Conservation (phyloP, 495 filamentous ascomycete species). For the Podospora sp. region DNA sequence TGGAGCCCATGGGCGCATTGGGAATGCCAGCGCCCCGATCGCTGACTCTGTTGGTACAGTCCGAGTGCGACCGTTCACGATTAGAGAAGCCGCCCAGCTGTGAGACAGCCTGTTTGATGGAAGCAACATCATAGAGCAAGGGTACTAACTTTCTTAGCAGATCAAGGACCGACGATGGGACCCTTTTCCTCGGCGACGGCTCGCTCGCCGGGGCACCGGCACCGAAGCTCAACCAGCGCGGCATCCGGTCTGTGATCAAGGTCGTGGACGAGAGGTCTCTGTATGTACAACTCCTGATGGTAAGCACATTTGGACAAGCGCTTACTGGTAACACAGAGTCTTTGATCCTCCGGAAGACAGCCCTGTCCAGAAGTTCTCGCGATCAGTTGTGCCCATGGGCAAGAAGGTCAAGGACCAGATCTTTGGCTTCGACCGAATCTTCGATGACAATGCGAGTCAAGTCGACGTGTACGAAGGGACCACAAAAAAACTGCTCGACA, state of each 20-base stretch:
- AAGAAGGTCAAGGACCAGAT: slow-evolving; percentile 98
- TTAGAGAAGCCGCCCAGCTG: slow-evolving; percentile 70
- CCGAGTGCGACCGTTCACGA: slow-evolving; percentile 92
- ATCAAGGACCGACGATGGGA: slow-evolving; percentile 80
- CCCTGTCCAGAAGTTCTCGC: slow-evolving; percentile 87
- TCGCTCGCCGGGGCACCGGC: slow-evolving; percentile 82
- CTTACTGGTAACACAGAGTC: slow-evolving; percentile 58
- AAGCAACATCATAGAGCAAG: no score
- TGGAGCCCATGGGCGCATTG: slow-evolving; percentile 15
- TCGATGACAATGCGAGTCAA: slow-evolving; percentile 93
- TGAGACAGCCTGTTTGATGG: slow-evolving; percentile 35
- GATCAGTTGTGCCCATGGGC: slow-evolving; percentile 74
- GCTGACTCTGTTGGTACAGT: slow-evolving; percentile 53
- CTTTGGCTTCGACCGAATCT: slow-evolving; percentile 94
- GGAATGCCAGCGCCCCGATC: background rate
- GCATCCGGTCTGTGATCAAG: slow-evolving; percentile 88
- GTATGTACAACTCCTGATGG: slow-evolving; percentile 56
- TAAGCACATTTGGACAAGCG: background rate
- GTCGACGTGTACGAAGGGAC: slow-evolving; percentile 96
- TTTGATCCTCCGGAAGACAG: slow-evolving; percentile 98
- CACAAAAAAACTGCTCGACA: slow-evolving; percentile 85
- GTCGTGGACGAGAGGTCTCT: slow-evolving; percentile 95
- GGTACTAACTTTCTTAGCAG: slow-evolving; percentile 37
- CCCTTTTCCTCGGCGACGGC: slow-evolving; percentile 91
- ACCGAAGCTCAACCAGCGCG: slow-evolving; percentile 83